phyloP scores from a whole-genome alignment of 2,329 filamentous ascomycete species.

The Colletotrichum sp. region DNA sequence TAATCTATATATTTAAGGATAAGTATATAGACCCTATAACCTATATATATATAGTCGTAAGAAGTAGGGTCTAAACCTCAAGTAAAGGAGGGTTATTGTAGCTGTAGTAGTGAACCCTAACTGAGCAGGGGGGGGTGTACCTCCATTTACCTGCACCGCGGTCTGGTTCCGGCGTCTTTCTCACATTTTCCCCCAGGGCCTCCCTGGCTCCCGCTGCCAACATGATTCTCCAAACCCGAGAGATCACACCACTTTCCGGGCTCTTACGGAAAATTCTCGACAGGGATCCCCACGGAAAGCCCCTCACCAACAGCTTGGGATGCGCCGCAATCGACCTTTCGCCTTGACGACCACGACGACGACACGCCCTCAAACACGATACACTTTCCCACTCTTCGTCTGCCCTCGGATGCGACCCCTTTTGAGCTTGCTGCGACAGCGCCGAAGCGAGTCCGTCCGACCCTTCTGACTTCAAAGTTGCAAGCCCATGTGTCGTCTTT shows the following conservation, averaged over 20 bases:
- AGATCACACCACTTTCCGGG: conserved; percentile 22
- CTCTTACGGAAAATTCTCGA: background rate
- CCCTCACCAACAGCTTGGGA: background rate
- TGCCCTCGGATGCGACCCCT: background rate
- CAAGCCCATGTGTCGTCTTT: background rate
- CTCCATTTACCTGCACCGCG: no score
- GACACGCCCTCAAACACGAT: background rate
- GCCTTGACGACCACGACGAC: background rate
- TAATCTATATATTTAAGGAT: no score
- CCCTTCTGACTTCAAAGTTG: background rate
- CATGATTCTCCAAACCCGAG: background rate
- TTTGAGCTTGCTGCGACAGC: background rate
- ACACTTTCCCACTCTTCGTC: background rate
- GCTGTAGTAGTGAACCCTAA: no score
- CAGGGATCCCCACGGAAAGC: background rate
- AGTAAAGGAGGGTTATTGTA: no score
- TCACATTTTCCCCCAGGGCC: background rate
- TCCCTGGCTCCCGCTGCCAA: background rate
- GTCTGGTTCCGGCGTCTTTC: background rate
- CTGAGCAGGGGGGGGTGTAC: no score
- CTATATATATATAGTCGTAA: no score
- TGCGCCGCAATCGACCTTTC: background rate
- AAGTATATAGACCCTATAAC: no score
- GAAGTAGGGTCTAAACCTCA: no score
- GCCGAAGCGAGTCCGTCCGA: background rate